Conservation (phyloP, 345 rosid genomes). For the Rhodomyrtus tomentosa region DNA sequence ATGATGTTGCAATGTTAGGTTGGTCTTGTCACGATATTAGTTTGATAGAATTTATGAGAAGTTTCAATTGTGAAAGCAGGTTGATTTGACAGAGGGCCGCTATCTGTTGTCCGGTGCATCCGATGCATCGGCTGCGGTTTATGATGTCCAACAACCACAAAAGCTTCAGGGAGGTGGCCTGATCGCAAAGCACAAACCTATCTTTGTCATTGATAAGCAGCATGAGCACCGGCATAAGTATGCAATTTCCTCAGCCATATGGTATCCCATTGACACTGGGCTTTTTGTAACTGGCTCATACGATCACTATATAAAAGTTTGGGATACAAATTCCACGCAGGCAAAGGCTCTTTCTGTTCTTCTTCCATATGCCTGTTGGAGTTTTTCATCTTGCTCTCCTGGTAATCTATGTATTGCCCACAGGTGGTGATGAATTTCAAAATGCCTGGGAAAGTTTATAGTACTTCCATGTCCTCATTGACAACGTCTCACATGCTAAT, state of each 20-base stretch:
- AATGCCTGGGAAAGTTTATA: slow-evolving; percentile 94
- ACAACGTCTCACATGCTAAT: slow-evolving; percentile 82
- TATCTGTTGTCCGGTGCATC: slow-evolving; percentile 77
- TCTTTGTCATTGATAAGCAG: slow-evolving; percentile 68
- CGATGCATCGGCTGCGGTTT: slow-evolving; percentile 80
- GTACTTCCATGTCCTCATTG: slow-evolving; percentile 82
- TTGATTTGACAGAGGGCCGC: slow-evolving; percentile 86
- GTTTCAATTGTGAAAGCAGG: slow-evolving; percentile 34
- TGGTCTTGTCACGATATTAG: not conserved
- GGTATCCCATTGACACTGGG: slow-evolving; percentile 97
- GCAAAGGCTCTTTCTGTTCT: slow-evolving; percentile 9
- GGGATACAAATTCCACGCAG: slow-evolving; percentile 91
- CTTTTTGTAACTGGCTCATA: slow-evolving; percentile 79
- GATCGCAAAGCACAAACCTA: slow-evolving; percentile 62
- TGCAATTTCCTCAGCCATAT: slow-evolving; percentile 71
- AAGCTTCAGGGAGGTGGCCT: slow-evolving; percentile 53
- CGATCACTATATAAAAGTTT: slow-evolving; percentile 72
- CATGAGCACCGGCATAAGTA: slow-evolving; percentile 62
- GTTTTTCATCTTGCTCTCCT: not conserved
- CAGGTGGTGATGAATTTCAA: slow-evolving; percentile 77
- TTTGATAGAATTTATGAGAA: not conserved
- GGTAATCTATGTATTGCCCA: not conserved
- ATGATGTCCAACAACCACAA: slow-evolving; percentile 55
- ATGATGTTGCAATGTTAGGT: not conserved
- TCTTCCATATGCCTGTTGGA: not conserved